A percentile compares a stretch with the other conserved stretches of the same genome.
Conservation (phyloP, 176 grass and related monocot genomes). For the Carex cristatella region DNA sequence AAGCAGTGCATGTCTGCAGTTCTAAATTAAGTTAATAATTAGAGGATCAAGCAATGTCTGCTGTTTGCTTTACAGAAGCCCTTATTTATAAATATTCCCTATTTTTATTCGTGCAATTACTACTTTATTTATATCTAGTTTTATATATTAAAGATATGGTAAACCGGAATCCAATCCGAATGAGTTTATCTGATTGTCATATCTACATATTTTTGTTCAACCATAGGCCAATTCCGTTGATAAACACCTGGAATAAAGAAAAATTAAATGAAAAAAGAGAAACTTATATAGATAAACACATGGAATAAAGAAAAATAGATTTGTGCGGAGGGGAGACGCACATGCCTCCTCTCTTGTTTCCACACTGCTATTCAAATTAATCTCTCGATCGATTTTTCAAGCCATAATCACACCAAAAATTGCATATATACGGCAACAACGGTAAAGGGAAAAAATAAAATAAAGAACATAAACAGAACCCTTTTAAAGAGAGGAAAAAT, state of each 20-base stretch:
- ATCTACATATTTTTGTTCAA: not conserved
- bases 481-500: not conserved
- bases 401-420: constrained; percentile 1
- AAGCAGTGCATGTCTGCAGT: too few relatives aligned
- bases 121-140: too few relatives aligned
- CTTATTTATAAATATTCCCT: not conserved
- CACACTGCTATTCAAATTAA: not conserved
- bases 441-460: not conserved
- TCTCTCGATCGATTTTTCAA: not conserved
- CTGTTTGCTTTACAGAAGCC: too few relatives aligned
- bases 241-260: too few relatives aligned
- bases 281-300: not conserved
- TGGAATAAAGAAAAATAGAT: constrained; percentile 2
- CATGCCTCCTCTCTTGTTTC: constrained; percentile 20
- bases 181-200: not conserved
- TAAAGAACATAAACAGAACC: not conserved
- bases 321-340: constrained; percentile 18
- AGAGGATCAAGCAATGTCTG: not conserved
- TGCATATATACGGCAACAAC: not conserved
- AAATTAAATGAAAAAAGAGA: not conserved
- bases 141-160: too few relatives aligned
- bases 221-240: not conserved
- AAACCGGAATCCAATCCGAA: too few relatives aligned
- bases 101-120: too few relatives aligned
- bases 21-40: too few relatives aligned